Evolutionary conservation across 2,329 filamentous ascomycete species (phyloP), one percentile per base, ranked within the genome.

Genomic region (Colletotrichum filicis): DNA sequence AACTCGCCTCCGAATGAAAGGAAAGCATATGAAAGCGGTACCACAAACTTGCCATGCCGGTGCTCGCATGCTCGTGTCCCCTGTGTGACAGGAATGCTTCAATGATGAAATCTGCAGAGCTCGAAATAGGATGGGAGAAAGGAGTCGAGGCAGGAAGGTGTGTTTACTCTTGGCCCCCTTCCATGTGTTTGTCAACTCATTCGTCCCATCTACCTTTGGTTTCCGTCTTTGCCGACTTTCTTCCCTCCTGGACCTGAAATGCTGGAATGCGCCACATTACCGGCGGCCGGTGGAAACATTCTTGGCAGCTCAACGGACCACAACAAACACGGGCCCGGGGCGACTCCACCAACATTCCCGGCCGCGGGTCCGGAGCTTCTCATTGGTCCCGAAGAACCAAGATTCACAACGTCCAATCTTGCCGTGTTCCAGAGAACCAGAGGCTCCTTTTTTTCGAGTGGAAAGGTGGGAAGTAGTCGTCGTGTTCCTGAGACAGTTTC

Each of bases 21-120:
- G 30, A 56, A 70, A 69, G 55, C 60, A 59, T 55, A 65, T 69
- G 70, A 73, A 73, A 65, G 59, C 69, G 66, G 66, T 56, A 73
- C 5, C 66, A 46, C 19, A 28, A 61, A 12, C 56, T 32, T 60
- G 19, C 53, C 14, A 46, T 22, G 30, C 30, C 8, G 30, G 30
- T 30, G 37, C 12, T 46, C 5, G 6, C 42, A n/a, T 46, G 42
- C 42, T 46, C 42, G n/a, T 46, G 42, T n/a, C 42, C 42, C 42
- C 19, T 28, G 9, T 22, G 12, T 24, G 32, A 16, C 24, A 4
- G 66, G 59, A 69, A 73, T 73, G 66, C 56, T 56, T 12, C 9
- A 59, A 16, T 69, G 66, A 69, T 60, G 70, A 65, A 55, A 24
- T 35, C 28, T 4, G 35, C 16, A 16, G 52, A n/a, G 8, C 53